Percentiles rank a stretch among this genome's conserved stretches.
These are phyloP conservation scores for Trichoderma koningii DNA, from an alignment of 2,329 filamentous ascomycete species.

Conservation along the genomic window DNA sequence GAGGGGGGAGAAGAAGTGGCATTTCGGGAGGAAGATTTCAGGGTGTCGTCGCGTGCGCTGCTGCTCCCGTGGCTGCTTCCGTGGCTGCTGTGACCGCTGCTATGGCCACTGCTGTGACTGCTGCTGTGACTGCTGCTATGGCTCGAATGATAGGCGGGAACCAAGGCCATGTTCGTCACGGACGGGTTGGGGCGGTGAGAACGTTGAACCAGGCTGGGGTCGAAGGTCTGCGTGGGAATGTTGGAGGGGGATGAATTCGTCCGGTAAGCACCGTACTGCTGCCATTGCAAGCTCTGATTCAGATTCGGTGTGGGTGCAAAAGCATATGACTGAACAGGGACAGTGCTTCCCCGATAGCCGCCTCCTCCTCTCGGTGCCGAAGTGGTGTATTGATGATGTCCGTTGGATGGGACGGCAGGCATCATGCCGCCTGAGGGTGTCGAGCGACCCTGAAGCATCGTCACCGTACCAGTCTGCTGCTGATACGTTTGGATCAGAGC, in stretches of 20 bases:
- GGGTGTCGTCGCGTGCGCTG: constrained; percentile 57
- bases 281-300: constrained; percentile 56
- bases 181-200: constrained; percentile 42
- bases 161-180: constrained; percentile 46
- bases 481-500: constrained; percentile 81
- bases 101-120: constrained; percentile 3
- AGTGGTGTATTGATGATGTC: constrained; percentile 53
- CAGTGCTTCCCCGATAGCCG: constrained; percentile 57
- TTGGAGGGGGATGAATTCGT: constrained; percentile 50
- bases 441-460: constrained; percentile 74
- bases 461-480: constrained; percentile 71
- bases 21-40: constrained; percentile 47
- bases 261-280: constrained; percentile 52
- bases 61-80: constrained; percentile 44
- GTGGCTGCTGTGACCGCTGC: constrained; percentile 29
- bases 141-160: constrained; percentile 40
- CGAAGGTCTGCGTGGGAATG: constrained; percentile 39
- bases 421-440: constrained; percentile 56
- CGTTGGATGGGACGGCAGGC: constrained; percentile 52
- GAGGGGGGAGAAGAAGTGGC: constrained; percentile 42
- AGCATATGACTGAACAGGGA: constrained; percentile 73
- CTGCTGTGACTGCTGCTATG: constrained; percentile 30
- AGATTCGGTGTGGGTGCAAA: constrained; percentile 72
- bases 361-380: constrained; percentile 42
- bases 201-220: constrained; percentile 32